A percentile compares a stretch with the other conserved stretches of the same genome.
Conservation (phyloP, 2,329 filamentous ascomycete genomes). For the Ascochyta pisi region DNA sequence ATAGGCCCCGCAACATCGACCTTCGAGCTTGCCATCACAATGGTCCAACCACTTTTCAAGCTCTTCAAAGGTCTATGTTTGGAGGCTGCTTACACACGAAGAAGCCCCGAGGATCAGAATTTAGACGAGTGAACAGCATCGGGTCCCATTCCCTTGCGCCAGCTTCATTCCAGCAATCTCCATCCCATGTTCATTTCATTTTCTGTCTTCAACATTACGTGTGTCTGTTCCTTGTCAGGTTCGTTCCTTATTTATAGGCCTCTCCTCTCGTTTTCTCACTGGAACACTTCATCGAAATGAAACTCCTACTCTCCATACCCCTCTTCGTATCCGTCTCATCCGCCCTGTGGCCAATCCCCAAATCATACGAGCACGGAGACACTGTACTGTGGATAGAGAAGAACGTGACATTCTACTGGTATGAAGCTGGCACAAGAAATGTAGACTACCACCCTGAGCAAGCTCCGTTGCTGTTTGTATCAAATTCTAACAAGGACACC, state of each 20-base stretch:
- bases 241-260: not conserved
- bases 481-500: slow-evolving; percentile 27
- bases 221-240: not conserved
- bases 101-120: not conserved
- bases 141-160: slow-evolving; percentile 20
- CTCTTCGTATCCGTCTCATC: slow-evolving; percentile 33
- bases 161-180: slow-evolving; percentile 17
- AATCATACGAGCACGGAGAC: slow-evolving; percentile 47
- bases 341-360: slow-evolving; percentile 55
- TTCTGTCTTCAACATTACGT: not conserved
- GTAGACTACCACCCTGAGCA: slow-evolving; percentile 30
- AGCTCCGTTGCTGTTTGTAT: slow-evolving; percentile 21
- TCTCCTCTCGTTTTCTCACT: not conserved
- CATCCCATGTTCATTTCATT: slow-evolving; percentile 16
- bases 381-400: slow-evolving; percentile 50
- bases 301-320: slow-evolving; percentile 18
- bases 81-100: not conserved
- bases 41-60: slow-evolving; percentile 3
- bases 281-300: slow-evolving; percentile 28
- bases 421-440: slow-evolving; percentile 45
- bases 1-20: slow-evolving; percentile 8
- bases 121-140: not conserved
- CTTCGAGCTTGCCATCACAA: not conserved
- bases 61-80: not conserved
- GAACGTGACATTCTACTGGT: slow-evolving; percentile 46